These are phyloP conservation scores for Aspergillus coremiiformis DNA, from an alignment of 495 filamentous ascomycete genomes.

Conservation along the genomic window DNA sequence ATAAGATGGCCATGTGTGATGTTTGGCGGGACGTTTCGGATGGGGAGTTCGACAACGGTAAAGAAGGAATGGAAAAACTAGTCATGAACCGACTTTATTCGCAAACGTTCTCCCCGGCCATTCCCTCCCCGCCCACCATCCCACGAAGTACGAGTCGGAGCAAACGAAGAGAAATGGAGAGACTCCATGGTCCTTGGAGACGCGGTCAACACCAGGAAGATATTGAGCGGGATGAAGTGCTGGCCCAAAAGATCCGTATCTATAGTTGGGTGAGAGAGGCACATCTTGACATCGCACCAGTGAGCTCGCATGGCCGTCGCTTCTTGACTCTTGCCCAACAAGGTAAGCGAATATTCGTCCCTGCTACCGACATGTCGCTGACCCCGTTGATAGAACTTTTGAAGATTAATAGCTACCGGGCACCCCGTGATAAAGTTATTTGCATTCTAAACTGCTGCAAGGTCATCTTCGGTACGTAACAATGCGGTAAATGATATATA, in stretches of 20 bases:
- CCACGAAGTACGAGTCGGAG: constrained; percentile 55
- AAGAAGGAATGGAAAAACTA: constrained; percentile 99
- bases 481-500: constrained; percentile 10
- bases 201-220: constrained; percentile 97
- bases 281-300: constrained; percentile 89
- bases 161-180: constrained; percentile 59
- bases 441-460: constrained; percentile 99
- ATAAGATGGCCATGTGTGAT: constrained; percentile 98
- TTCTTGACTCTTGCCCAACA: constrained; percentile 87
- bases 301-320: constrained; percentile 72
- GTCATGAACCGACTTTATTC: constrained; percentile 98
- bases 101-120: constrained; percentile 93
- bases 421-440: constrained; percentile 95
- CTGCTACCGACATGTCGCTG: constrained; percentile 10
- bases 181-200: constrained; percentile 69
- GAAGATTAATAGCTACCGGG: constrained; percentile 93
- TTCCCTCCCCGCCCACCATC: constrained; percentile 70
- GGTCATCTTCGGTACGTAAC: constrained; percentile 81
- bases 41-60: constrained; percentile 95
- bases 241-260: constrained; percentile 92
- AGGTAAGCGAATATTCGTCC: constrained; percentile 42
- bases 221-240: constrained; percentile 88
- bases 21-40: constrained; percentile 95
- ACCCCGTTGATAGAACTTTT: constrained; percentile 56
- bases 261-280: constrained; percentile 93